Evolutionary conservation across 495 filamentous ascomycete genomes (phyloP), one percentile per base, ranked within the genome.

Genomic region (Amphirosellinia nigrospora): DNA sequence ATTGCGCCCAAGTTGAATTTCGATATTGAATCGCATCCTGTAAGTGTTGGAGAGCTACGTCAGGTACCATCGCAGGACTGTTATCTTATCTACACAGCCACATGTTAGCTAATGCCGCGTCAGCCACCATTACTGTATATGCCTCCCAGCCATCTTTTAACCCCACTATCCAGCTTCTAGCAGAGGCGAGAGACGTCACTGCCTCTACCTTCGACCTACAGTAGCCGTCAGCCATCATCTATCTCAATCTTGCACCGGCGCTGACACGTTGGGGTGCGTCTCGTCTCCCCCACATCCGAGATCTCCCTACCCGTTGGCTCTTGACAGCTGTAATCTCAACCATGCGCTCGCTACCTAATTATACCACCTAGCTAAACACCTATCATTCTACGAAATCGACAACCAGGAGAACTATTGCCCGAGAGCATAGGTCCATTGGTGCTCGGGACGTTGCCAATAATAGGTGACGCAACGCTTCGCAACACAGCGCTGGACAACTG

Each of bases 221-320:
- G 11, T 4, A 34, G 9, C 55, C 55, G 3, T 59, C 55, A n/a
- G n/a, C n/a, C n/a, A n/a, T n/a, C n/a, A n/a, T n/a, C n/a, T n/a
- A 52, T 48, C 41, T 65, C 63, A 53, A 53, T 65, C 63, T 65
- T 53, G 45, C 63, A 34, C 63, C 46, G 53, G 63, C 63, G 53
- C 46, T 53, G 63, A 65, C 63, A 65, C 61, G 61, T 64, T 50
- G 28, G 61, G 61, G 61, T 34, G 53, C 53, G 26, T 63, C 36
- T 36, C 53, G 26, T 63, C 36, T 36, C 59, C 43, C 43, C 26
- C 61, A 48, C 61, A 36, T 3, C 3, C 16, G 30, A 21, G 38
- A 62, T 30, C 13, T 23, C 59, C 45, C 59, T 43, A 5, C 59
- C 59, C 58, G 38, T 62, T n/a, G 59, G 59, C 59, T 62, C 46